Evolutionary conservation across 2,329 filamentous ascomycete species (phyloP).

Genomic region (Xylaria sp.): DNA sequence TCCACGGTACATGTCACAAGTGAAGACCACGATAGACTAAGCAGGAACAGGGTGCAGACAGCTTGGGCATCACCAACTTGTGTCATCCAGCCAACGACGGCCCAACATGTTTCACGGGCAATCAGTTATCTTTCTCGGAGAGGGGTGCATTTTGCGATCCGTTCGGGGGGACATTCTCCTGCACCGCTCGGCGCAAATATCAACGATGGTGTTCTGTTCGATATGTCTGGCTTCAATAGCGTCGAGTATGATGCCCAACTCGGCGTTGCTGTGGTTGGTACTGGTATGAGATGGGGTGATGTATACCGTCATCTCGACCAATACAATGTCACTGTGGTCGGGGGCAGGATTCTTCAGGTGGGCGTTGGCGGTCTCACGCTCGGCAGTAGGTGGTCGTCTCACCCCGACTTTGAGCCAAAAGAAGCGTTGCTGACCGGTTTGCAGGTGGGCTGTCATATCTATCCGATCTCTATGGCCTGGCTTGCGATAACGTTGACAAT

Average conservation of each 20-base stretch:
- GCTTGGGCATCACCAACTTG: conserved; percentile 43
- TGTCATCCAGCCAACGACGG: conserved; percentile 38
- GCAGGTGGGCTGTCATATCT: conserved; percentile 43
- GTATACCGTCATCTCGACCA: conserved; percentile 41
- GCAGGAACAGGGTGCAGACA: conserved; percentile 39
- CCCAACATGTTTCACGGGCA: conserved; percentile 36
- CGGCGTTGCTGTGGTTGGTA: conserved; percentile 38
- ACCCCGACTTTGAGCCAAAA: neutral
- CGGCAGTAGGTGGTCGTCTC: conserved; percentile 33
- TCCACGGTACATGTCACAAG: neutral
- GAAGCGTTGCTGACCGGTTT: conserved; percentile 25
- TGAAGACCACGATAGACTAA: conserved; percentile 11
- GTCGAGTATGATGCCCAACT: conserved; percentile 39
- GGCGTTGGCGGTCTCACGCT: conserved; percentile 45
- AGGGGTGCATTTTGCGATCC: conserved; percentile 40
- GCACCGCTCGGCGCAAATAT: conserved; percentile 40
- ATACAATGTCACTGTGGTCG: conserved; percentile 44
- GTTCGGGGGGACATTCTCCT: conserved; percentile 43
- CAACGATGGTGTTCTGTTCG: conserved; percentile 42
- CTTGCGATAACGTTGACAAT: conserved; percentile 44
- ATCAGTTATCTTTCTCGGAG: conserved; percentile 33
- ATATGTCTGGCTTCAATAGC: conserved; percentile 38
- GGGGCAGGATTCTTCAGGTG: conserved; percentile 42
- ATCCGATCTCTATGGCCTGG: conserved; percentile 41
- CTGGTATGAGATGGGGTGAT: conserved; percentile 42